Conservation (phyloP, 2,329 filamentous ascomycete species). For the Hymenoscyphus albidus region DNA sequence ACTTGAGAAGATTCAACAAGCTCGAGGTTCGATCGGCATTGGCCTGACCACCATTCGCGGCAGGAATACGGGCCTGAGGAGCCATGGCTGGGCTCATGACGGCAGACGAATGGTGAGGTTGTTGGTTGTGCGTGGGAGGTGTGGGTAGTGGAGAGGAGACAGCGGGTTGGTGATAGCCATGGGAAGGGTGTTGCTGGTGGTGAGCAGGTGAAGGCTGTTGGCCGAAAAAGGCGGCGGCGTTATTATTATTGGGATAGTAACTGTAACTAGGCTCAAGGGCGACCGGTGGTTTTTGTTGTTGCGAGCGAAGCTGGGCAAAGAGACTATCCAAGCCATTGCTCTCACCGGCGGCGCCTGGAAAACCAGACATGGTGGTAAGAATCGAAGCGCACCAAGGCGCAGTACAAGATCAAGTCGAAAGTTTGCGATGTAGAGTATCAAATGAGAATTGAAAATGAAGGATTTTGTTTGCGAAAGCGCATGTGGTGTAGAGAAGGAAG, state of each 20-base stretch:
- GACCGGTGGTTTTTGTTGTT: constrained; percentile 28
- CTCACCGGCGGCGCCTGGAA: constrained; percentile 29
- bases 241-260: constrained; percentile 29
- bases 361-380: constrained; percentile 36
- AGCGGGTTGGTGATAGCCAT: constrained; percentile 49
- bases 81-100: constrained; percentile 52
- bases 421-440: constrained; percentile 25
- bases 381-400: constrained; percentile 33
- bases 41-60: constrained; percentile 29
- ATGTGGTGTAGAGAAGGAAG: constrained; percentile 11
- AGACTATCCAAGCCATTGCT: constrained; percentile 33
- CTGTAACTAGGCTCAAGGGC: constrained; percentile 31
- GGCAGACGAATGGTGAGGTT: constrained; percentile 53
- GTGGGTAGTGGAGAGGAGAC: constrained; percentile 57
- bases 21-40: constrained; percentile 50
- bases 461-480: constrained; percentile 6
- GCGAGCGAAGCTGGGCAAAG: constrained; percentile 35
- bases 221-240: constrained; percentile 26
- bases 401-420: constrained; percentile 10
- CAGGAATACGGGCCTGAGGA: constrained; percentile 41
- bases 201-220: constrained; percentile 29
- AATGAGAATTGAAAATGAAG: constrained; percentile 19
- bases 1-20: constrained; percentile 62
- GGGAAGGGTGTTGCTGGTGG: constrained; percentile 23
- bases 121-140: constrained; percentile 49